Evolutionary conservation across 2,329 filamentous ascomycete species (phyloP), one percentile per base, ranked within the genome.

Genomic region (Onygenales sp.): DNA sequence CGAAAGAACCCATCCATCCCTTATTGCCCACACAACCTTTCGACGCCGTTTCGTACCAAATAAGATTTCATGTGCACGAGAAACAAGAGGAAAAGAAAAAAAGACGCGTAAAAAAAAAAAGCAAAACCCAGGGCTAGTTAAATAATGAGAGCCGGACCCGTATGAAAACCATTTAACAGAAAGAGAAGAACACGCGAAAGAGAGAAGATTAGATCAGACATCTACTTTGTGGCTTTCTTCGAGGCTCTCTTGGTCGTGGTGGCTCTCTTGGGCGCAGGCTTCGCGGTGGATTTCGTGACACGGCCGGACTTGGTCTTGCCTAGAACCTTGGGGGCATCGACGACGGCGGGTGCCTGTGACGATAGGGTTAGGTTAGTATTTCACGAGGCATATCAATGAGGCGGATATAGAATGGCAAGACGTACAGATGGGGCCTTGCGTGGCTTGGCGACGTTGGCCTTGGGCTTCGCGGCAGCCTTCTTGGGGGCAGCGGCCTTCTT

Each of bases 251-350:
- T 80, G 55, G 68, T 68, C 27, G 63, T 53, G 10, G 75, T 63
- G 4, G 70, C 64, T 8, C 71, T 68, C 68, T 76, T 76, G 11
- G 56, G 52, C 10, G 71, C 67, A 2, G 73, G 69, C 48, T 77
- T 76, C 43, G 74, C 69, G 39, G 74, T 74, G 43, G 76, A 72
- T 82, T 93, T 94, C 63, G 85, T 82, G 63, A 94, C 86, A 61
- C 89, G 86, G 48, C 89, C 89, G 52, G 87, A 85, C 82, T 93
- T 93, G 70, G 89, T 91, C 82, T 88, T 91, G 69, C 80, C 81
- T 51, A 90, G 74, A 48, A 85, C 78, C 64, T 84, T 83, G 58
- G 83, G 78, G 73, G 86, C 84, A 61, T 89, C 84, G 54, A 84
- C 79, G 49, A 86, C 76, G 59, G 84, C 84, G 54, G 83, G 81